Evolutionary conservation across 257 asterid genomes (phyloP).

Genomic region (Capsicum rhomboideum): DNA sequence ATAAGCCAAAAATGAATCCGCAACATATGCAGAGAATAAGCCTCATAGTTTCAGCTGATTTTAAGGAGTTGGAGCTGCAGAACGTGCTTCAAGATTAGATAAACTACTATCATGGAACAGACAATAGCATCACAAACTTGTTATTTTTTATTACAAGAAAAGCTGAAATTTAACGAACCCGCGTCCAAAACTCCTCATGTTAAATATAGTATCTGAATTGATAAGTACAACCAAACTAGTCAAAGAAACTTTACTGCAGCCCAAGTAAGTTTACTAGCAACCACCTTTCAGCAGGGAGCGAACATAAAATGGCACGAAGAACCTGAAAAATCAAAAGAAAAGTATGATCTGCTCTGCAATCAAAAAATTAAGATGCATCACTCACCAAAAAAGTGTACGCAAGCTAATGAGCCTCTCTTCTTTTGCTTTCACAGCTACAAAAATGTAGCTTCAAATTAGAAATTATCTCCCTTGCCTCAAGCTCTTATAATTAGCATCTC

Average conservation of each 20-base stretch:
- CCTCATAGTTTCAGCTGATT: conserved; percentile 47
- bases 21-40: conserved; percentile 31
- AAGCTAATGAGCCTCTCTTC: neutral
- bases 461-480: neutral
- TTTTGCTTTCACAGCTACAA: neutral
- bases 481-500: neutral
- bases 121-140: neutral
- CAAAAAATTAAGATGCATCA: neutral
- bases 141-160: neutral
- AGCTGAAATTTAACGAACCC: conserved; percentile 1
- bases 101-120: neutral
- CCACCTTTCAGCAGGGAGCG: neutral
- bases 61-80: conserved; percentile 36
- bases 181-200: conserved; percentile 39
- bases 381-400: neutral
- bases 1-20: conserved; percentile 59
- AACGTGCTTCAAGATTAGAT: conserved; percentile 7
- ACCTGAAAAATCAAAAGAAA: neutral
- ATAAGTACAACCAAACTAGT: neutral
- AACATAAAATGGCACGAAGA: neutral
- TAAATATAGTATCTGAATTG: conserved; percentile 12
- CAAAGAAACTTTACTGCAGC: neutral
- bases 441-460: neutral
- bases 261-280: neutral
- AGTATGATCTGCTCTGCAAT: neutral